phyloP scores from a whole-genome alignment of 805 yeast species.

The Candida fluviatilis region DNA sequence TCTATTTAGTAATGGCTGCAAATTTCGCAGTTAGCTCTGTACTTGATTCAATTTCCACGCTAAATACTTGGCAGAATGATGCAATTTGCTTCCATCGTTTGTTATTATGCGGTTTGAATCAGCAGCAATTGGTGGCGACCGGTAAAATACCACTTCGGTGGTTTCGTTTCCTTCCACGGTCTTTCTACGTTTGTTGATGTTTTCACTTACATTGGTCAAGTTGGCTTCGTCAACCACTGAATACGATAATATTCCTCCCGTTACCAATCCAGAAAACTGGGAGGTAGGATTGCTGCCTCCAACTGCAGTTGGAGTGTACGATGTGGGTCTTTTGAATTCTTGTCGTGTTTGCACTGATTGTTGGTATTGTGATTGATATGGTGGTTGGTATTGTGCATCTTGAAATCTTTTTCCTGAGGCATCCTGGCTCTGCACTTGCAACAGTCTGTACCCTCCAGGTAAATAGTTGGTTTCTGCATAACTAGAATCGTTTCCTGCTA shows the following conservation, averaged over 20 bases:
- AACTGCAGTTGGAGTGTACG: constrained; percentile 11
- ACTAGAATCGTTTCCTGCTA: constrained; percentile 5
- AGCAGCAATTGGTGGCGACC: constrained; percentile 58
- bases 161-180: constrained; percentile 9
- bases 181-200: constrained; percentile 22
- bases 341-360: constrained; percentile 14
- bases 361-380: constrained; percentile 15
- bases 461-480: constrained; percentile 1
- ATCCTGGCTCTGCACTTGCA: constrained; percentile 9
- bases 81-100: constrained; percentile 35
- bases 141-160: constrained; percentile 52
- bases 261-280: constrained; percentile 30
- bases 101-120: constrained; percentile 14
- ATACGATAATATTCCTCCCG: constrained; percentile 39
- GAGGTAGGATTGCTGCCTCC: constrained; percentile 28
- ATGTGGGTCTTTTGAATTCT: constrained; percentile 10
- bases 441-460: constrained; percentile 9
- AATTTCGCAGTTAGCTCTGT: not conserved
- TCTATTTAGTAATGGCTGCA: too few species aligned
- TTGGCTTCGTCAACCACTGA: constrained; percentile 15
- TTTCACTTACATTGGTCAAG: constrained; percentile 17
- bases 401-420: constrained; percentile 7
- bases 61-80: constrained; percentile 72
- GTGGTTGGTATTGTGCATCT: constrained; percentile 14
- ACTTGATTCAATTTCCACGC: constrained; percentile 36